Evolutionary conservation across 1,139 yeast species (phyloP), one percentile per base, ranked within the genome.

Genomic region (Hanseniaspora gamundiae): DNA sequence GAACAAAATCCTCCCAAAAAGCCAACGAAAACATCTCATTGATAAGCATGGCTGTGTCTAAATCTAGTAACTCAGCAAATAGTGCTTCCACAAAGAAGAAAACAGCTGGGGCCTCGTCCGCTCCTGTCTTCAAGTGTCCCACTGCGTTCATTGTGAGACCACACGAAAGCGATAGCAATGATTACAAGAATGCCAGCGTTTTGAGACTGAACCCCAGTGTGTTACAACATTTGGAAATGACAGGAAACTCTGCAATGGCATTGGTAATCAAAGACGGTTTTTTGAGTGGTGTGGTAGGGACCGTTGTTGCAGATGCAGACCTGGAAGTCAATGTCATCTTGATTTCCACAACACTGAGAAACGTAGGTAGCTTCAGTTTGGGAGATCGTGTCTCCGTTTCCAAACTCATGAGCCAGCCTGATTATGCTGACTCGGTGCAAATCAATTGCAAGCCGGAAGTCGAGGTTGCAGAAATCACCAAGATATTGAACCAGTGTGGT

Each of bases 311-410:
- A 9, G 68, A 60, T 31, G 80, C 73, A 17, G 52, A 59, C n/a
- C 53, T 51, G 38, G 54, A 58, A 2, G 24, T 39, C 6, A 76
- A 79, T 51, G 76, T 80, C 4, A 60, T 82, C 2, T 68, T 70
- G 40, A 51, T 85, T 1, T 71, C 86, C 2, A 50, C 62, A 1
- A 52, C 66, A 4, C 58, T 76, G 39, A 64, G 93, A 47, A 58
- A 65, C 2, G 64, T 79, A 19, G 72, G 75, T 1, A 83, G 80
- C 9, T 55, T 82, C 4, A 58, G 82, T 7, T 65, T 82, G 10
- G 96, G 96, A 26, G 95, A 86, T 53, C 64, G 95, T 46, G 64
- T 84, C 1, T 65, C 65, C 20, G 52, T 87, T 0, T 56, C 57
- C 8, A 78, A 70, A 52, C 63, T 66, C 28, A 48, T 59, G 1